Evolutionary conservation across 345 rosid species (phyloP).

Genomic region (Euphorbia tirucalli): DNA sequence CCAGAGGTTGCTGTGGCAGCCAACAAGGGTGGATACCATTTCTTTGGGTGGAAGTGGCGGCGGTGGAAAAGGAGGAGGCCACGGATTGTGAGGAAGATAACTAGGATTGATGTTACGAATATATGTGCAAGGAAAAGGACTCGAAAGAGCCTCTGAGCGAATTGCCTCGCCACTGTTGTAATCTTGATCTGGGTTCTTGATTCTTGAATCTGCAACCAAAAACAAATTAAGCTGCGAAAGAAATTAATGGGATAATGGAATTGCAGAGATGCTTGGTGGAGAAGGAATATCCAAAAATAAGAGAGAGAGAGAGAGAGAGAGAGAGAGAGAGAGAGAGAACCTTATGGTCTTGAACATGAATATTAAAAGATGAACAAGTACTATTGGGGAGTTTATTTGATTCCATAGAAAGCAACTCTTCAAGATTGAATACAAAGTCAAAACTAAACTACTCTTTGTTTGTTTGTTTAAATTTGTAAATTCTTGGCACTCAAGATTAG

Average conservation of each 20-base stretch:
- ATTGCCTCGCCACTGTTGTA: constrained; percentile 37
- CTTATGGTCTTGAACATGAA: constrained; percentile 37
- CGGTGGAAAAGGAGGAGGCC: constrained; percentile 47
- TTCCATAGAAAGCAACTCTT: constrained; percentile 14
- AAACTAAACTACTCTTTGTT: constrained; percentile 1
- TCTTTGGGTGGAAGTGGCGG: constrained; percentile 57
- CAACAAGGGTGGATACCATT: constrained; percentile 79
- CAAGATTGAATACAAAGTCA: no score
- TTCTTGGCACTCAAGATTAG: constrained; percentile 21
- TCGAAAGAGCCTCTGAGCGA: constrained; percentile 48
- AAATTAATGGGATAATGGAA: neutral
- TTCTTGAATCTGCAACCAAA: constrained; percentile 47
- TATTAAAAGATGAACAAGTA: constrained; percentile 11
- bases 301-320: constrained; percentile 7
- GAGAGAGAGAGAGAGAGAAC: constrained; percentile 19
- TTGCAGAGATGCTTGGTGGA: neutral
- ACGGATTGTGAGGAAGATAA: constrained; percentile 53
- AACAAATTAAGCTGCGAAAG: neutral
- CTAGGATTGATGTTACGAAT: constrained; percentile 44
- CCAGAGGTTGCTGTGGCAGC: constrained; percentile 54
- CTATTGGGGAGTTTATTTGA: constrained; percentile 9
- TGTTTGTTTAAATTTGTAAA: constrained; percentile 1
- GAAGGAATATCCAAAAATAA: neutral
- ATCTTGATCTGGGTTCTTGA: constrained; percentile 23
- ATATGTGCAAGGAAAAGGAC: constrained; percentile 58